These are phyloP conservation scores for Gillenia trifoliata DNA, from an alignment of 306 rosid species.

Conservation along the genomic window DNA sequence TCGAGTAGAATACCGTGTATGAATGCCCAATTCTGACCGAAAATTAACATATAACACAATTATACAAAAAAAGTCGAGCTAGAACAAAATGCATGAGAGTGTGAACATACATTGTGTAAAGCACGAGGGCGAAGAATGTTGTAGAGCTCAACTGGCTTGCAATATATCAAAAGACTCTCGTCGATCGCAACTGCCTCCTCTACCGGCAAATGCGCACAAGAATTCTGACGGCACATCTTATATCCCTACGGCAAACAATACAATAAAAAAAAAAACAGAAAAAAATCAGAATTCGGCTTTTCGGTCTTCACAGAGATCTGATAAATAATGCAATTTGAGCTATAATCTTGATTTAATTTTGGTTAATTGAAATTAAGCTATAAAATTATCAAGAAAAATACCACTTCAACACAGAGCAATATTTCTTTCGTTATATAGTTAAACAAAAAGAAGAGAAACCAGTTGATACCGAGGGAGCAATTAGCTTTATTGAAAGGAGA, in stretches of 20 bases:
- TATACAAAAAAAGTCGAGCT: not conserved
- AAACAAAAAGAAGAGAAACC: not conserved
- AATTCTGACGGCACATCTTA: conserved; percentile 80
- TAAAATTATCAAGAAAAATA: not conserved
- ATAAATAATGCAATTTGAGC: not conserved
- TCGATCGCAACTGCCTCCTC: conserved; percentile 70
- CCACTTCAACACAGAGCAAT: not conserved
- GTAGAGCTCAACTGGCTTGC: conserved; percentile 97
- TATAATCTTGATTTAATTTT: not conserved
- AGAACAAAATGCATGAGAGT: not conserved
- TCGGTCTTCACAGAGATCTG: conserved; percentile 1
- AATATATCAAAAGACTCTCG: conserved; percentile 80
- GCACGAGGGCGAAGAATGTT: conserved; percentile 84
- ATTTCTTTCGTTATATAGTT: not conserved
- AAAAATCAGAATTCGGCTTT: not conserved
- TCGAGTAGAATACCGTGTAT: not conserved
- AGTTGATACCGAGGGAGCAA: too few species aligned
- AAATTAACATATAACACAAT: not conserved
- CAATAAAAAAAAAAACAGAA: not conserved
- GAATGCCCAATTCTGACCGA: not conserved
- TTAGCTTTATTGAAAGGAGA: not conserved
- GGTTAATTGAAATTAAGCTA: not conserved
- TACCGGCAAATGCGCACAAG: conserved; percentile 48
- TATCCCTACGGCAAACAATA: not conserved
- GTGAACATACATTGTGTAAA: conserved; percentile 52